Base-by-base conservation (phyloP, 371 early-diverging fungal species). In the Mortierella sp. region DNA sequence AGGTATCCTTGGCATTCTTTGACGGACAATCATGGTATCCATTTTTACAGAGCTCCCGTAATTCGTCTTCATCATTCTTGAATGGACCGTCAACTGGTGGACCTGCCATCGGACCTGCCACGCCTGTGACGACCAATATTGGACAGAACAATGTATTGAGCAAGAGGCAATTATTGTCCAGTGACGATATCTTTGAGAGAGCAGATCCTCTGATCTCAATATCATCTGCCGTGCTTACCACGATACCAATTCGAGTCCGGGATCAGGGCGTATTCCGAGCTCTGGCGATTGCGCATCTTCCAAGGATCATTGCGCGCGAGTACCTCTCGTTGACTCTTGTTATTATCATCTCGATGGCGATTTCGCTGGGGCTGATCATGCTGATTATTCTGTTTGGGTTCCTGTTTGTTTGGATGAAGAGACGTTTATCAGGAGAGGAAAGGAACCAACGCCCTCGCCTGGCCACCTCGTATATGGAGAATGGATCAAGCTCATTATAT, bases 311-410 rank as follows among this genome's bases (percentile, higher is more conserved):
- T 23, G 42, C 67, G 19, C 61, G 63, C 0, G 81, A 65, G 15
- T 83, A 75, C 52, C 72, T 89, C 19, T 80, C 92, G 1, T 62
- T 85, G 0, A 85, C 89, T 0, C 61, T 90, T 53, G 89, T 93
- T 5, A 86, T 93, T 37, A 68, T 92, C 6, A 86, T 91, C 41
- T 85, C 93, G 9, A 72, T 90, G 27, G 92, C 88, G 24, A 83
- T 88, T 11, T 86, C 93, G 1, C 79, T 93, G 17, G 89, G 83
- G 15, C 80, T 93, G 19, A 90, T 91, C 5, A 83, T 89, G 53
- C 60, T 89, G 12, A 87, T 93, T 50, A 90, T 92, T n/a, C 62
- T 87, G 4, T 52, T 81, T 26, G 89, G 88, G 2, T 79, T 93
- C 59, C 19, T 70, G 2, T 76, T 81, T 17, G 67, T 60, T 12